Evolutionary conservation across 2,329 filamentous ascomycete genomes (phyloP).

Genomic region (Cercospora sojina): DNA sequence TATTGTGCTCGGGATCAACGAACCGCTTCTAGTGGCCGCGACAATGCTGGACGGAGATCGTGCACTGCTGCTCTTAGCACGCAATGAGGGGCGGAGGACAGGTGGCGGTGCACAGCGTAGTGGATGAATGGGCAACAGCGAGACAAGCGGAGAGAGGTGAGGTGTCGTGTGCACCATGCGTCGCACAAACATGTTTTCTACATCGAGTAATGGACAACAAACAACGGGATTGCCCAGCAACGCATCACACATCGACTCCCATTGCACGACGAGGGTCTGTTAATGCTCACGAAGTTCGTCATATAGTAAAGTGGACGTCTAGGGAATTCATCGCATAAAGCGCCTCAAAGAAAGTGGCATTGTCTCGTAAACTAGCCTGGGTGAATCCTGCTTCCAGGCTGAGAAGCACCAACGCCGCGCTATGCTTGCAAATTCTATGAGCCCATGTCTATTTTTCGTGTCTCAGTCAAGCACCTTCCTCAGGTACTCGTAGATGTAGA

Average conservation of each 20-base stretch:
- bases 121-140: background rate
- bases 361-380: background rate
- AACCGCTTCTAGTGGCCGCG: conserved; percentile 2
- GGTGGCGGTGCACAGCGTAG: background rate
- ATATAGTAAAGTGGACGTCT: background rate
- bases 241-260: background rate
- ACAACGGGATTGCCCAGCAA: background rate
- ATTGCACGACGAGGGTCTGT: background rate
- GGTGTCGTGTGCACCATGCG: background rate
- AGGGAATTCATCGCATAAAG: background rate
- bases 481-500: conserved; percentile 88
- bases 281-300: background rate
- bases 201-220: conserved; percentile 6
- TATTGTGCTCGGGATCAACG: conserved; percentile 2
- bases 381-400: background rate
- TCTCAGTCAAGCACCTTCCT: conserved; percentile 59
- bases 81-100: background rate
- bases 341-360: background rate
- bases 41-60: background rate
- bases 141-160: background rate
- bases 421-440: conserved; percentile 8
- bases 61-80: background rate
- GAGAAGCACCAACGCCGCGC: conserved; percentile 1
- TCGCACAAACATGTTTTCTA: background rate
- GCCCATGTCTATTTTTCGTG: background rate